phyloP scores from a whole-genome alignment of 2,329 filamentous ascomycete species.

The Monosporascus sp. region DNA sequence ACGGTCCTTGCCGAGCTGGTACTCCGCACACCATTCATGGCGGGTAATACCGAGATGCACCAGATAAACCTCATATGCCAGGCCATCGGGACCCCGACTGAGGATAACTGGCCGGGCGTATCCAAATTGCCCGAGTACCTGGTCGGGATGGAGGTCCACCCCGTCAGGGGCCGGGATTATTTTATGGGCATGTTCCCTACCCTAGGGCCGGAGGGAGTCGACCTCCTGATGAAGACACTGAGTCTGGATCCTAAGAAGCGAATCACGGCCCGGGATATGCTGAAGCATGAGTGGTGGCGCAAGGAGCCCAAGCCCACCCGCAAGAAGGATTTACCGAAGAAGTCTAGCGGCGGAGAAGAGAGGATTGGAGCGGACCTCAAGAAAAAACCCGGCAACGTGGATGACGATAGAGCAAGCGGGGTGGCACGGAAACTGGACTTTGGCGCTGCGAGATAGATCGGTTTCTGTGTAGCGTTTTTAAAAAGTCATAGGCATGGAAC shows the following conservation, averaged over 20 bases:
- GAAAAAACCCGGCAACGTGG: constrained; percentile 65
- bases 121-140: constrained; percentile 74
- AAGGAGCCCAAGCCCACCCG: constrained; percentile 76
- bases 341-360: constrained; percentile 59
- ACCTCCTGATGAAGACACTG: constrained; percentile 81
- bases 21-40: constrained; percentile 74
- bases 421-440: constrained; percentile 82
- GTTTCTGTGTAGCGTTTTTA: neutral
- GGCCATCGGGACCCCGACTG: constrained; percentile 81
- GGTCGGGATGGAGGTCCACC: constrained; percentile 54
- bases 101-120: constrained; percentile 94
- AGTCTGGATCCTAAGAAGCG: constrained; percentile 81
- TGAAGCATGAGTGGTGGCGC: constrained; percentile 83
- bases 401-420: constrained; percentile 64
- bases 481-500: constrained; percentile 5
- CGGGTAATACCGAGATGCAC: constrained; percentile 78
- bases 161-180: constrained; percentile 61
- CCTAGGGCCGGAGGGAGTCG: constrained; percentile 75
- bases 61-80: constrained; percentile 81
- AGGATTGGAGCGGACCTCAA: constrained; percentile 80
- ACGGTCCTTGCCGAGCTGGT: constrained; percentile 90
- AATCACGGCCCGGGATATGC: constrained; percentile 68
- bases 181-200: constrained; percentile 75
- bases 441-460: constrained; percentile 39
- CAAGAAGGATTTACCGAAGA: constrained; percentile 75